Evolutionary conservation across 1,284 basidiomycete species (phyloP).

Genomic region (Erythrobasidium hasegawianum): DNA sequence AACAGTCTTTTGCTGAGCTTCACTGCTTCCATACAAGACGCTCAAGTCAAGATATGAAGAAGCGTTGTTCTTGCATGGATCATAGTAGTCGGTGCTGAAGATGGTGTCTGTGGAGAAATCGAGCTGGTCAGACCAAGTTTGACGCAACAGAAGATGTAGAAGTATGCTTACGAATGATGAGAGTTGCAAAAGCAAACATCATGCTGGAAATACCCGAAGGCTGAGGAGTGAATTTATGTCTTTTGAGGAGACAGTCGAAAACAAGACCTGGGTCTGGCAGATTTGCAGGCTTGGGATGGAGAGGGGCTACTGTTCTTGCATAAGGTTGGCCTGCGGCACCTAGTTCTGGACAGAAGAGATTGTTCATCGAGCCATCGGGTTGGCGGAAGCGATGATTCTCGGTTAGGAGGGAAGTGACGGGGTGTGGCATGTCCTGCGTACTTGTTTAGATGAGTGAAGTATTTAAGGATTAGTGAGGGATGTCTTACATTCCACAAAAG

Average conservation of each 20-base stretch:
- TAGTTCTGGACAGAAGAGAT: conserved; percentile 34
- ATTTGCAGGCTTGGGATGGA: conserved; percentile 36
- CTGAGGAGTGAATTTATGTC: conserved; percentile 63
- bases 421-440: conserved; percentile 18
- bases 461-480: not conserved
- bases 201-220: conserved; percentile 53
- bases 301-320: conserved; percentile 37
- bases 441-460: not conserved
- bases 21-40: conserved; percentile 65
- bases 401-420: conserved; percentile 12
- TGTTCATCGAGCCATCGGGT: conserved; percentile 40
- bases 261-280: conserved; percentile 72
- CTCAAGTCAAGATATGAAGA: conserved; percentile 74
- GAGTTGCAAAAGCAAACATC: conserved; percentile 67
- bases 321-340: conserved; percentile 38
- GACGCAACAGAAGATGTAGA: not conserved
- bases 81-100: conserved; percentile 60
- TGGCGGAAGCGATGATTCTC: conserved; percentile 31
- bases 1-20: conserved; percentile 56
- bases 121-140: not conserved
- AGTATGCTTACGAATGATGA: conserved; percentile 58
- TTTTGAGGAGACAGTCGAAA: conserved; percentile 67
- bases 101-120: conserved; percentile 68
- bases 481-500: conserved; percentile 14
- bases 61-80: conserved; percentile 58